These are phyloP conservation scores for Pyricularia grisea DNA, from an alignment of 2,329 filamentous ascomycete genomes.

Conservation along the genomic window DNA sequence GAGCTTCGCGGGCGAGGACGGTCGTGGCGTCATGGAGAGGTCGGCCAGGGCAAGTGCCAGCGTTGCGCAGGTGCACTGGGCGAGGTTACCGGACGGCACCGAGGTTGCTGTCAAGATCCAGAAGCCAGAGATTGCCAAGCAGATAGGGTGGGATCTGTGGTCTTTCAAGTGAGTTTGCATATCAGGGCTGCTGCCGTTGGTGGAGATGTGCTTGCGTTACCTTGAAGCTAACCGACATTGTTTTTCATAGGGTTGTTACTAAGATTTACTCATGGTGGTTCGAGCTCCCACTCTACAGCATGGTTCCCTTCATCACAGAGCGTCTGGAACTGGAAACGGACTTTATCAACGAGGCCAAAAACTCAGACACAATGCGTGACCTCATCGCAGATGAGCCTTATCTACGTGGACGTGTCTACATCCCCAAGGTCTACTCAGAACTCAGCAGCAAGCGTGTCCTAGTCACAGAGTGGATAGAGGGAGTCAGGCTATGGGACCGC, in stretches of 20 bases:
- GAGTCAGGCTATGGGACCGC: constrained; percentile 87
- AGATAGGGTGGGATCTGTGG: constrained; percentile 93
- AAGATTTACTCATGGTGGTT: constrained; percentile 80
- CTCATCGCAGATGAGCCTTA: constrained; percentile 68
- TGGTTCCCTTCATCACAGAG: constrained; percentile 90
- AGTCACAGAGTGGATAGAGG: constrained; percentile 97
- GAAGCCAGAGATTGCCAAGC: constrained; percentile 84
- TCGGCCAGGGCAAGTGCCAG: constrained; percentile 68
- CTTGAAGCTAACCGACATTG: background rate
- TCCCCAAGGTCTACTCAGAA: constrained; percentile 76
- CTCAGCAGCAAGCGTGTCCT: constrained; percentile 76
- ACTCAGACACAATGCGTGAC: constrained; percentile 73
- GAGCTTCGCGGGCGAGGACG: constrained; percentile 62
- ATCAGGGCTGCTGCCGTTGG: background rate
- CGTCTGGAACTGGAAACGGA: constrained; percentile 90
- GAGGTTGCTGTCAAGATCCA: constrained; percentile 96
- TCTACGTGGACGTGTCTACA: constrained; percentile 73
- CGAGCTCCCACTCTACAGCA: constrained; percentile 81
- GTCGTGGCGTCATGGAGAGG: constrained; percentile 48
- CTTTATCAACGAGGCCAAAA: constrained; percentile 84
- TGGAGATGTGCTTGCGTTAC: constrained; percentile 2
- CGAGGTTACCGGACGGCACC: constrained; percentile 70
- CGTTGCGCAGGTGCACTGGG: constrained; percentile 97
- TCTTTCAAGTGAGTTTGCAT: constrained; percentile 62
- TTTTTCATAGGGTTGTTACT: constrained; percentile 55